phyloP scores from a whole-genome alignment of 306 rosid genomes.

The Trichosanthes truncata region DNA sequence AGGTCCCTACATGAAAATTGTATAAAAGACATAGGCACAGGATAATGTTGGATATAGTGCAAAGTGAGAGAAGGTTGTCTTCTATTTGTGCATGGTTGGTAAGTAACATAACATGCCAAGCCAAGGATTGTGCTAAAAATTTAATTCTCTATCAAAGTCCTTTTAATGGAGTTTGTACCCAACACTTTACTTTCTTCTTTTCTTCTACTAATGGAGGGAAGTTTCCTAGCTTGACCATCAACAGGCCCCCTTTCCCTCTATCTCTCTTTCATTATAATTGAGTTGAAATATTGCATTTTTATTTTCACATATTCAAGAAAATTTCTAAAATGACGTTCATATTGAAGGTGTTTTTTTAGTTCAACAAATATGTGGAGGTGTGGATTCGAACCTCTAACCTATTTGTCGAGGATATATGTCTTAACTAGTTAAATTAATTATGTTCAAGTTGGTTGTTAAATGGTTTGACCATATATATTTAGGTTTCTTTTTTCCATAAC shows the following conservation, averaged over 20 bases:
- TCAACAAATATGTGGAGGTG: no score
- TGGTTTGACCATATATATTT: not conserved
- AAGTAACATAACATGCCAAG: slow-evolving; percentile 36
- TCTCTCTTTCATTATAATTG: not conserved
- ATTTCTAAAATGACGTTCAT: not conserved
- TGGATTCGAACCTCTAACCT: not conserved
- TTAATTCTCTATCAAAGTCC: not conserved
- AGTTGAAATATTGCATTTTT: not conserved
- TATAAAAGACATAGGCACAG: not conserved
- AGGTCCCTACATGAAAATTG: slow-evolving; percentile 7
- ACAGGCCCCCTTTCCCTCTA: not conserved
- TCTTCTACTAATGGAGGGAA: not conserved
- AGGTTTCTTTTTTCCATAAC: not conserved
- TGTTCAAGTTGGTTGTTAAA: no score
- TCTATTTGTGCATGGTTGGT: slow-evolving; percentile 56
- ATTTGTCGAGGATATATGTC: not conserved
- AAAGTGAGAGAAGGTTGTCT: not conserved
- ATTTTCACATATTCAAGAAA: not conserved
- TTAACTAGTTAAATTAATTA: no score
- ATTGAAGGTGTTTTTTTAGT: no score
- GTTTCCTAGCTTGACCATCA: not conserved
- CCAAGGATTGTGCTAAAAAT: slow-evolving; percentile 10
- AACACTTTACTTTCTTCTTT: not conserved
- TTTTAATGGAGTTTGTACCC: not conserved
- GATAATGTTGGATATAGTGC: not conserved